Evolutionary conservation across 2,329 filamentous ascomycete genomes (phyloP).

Genomic region (Alternaria rosae): DNA sequence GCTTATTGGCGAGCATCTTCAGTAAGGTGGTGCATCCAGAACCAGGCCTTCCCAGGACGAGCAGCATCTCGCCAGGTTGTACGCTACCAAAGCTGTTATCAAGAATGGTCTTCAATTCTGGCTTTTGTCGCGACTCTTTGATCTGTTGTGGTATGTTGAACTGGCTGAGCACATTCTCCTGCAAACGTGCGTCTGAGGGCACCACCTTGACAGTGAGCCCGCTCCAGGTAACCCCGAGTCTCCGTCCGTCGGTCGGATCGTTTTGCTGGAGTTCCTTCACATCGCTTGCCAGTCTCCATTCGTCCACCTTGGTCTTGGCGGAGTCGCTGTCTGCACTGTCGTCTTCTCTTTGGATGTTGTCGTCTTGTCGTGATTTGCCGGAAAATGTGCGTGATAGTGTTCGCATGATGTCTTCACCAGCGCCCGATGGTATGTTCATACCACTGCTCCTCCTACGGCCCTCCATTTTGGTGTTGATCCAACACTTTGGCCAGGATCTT

Average conservation of each 20-base stretch:
- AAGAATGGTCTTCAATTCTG: constrained; percentile 65
- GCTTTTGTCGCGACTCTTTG: constrained; percentile 56
- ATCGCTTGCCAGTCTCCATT: constrained; percentile 30
- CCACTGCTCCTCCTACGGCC: constrained; percentile 2
- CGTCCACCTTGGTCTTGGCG: constrained; percentile 27
- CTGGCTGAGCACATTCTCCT: constrained; percentile 62
- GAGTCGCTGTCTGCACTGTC: constrained; percentile 14
- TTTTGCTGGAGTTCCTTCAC: constrained; percentile 27
- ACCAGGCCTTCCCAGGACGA: constrained; percentile 72
- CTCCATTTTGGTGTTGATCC: neutral
- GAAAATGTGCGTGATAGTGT: constrained; percentile 28
- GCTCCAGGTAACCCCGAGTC: constrained; percentile 72
- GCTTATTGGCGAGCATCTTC: constrained; percentile 63
- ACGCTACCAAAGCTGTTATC: constrained; percentile 71
- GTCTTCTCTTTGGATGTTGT: constrained; percentile 8
- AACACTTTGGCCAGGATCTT: neutral
- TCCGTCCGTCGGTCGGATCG: constrained; percentile 23
- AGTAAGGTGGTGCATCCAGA: constrained; percentile 65
- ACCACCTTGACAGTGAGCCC: constrained; percentile 76
- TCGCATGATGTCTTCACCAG: constrained; percentile 23
- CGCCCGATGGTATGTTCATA: constrained; percentile 5
- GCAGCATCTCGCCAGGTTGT: constrained; percentile 73
- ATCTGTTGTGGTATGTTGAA: constrained; percentile 53
- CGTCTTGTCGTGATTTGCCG: constrained; percentile 21
- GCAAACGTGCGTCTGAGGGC: constrained; percentile 68